These are phyloP conservation scores for Pistacia integerrima DNA, from an alignment of 345 rosid genomes.

Conservation along the genomic window DNA sequence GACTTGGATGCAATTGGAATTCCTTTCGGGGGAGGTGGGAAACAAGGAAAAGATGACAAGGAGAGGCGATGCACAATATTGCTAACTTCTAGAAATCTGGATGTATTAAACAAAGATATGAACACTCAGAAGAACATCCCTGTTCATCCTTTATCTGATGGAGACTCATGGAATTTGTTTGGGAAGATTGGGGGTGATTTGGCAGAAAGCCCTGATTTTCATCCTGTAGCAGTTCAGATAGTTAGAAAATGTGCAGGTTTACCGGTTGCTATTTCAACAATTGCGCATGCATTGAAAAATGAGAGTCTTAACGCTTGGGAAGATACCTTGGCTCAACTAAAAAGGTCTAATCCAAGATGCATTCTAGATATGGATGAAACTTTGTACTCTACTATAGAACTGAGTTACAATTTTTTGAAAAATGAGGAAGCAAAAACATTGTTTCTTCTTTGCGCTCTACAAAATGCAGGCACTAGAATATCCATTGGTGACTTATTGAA, in stretches of 20 bases:
- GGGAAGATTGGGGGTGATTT: background rate
- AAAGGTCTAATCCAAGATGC: background rate
- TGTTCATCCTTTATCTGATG: background rate
- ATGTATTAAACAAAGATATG: conserved; percentile 22
- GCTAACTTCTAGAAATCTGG: conserved; percentile 20
- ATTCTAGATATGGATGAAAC: background rate
- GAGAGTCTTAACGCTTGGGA: background rate
- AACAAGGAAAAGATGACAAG: background rate
- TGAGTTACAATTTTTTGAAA: background rate
- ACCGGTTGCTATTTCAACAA: conserved; percentile 14
- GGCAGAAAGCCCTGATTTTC: background rate
- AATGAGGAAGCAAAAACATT: background rate
- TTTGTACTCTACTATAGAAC: background rate
- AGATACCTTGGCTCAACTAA: conserved; percentile 6
- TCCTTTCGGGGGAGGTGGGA: background rate
- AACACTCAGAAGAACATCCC: background rate
- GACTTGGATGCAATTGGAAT: conserved; percentile 9
- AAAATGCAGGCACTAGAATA: background rate
- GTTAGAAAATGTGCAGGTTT: conserved; percentile 13
- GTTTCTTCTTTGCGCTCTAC: background rate
- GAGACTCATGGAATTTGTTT: conserved; percentile 23
- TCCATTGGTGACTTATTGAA: background rate
- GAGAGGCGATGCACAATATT: conserved; percentile 24
- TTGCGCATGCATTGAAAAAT: conserved; percentile 23
- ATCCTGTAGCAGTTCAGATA: background rate